phyloP scores from a whole-genome alignment of 2,329 filamentous ascomycete genomes.

The Cladosporium colombiae region DNA sequence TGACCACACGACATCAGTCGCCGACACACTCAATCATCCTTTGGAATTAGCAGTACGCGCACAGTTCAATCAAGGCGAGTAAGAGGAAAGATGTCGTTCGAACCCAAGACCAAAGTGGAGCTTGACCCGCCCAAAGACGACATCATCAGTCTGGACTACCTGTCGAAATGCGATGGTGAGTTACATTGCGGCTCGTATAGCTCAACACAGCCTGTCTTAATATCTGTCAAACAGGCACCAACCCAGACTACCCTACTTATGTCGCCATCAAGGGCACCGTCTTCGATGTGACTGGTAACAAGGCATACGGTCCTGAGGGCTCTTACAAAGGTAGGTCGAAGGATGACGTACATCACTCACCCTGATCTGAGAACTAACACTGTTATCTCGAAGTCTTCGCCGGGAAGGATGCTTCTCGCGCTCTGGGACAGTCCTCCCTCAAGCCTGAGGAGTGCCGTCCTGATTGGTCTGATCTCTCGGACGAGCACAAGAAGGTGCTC shows the following conservation, averaged over 20 bases:
- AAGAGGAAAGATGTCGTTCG: slow-evolving; percentile 52
- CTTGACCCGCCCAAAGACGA: slow-evolving; percentile 86
- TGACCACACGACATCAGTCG: slow-evolving; percentile 12
- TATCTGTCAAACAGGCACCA: slow-evolving; percentile 55
- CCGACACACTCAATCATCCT: not conserved
- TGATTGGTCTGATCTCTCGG: slow-evolving; percentile 79
- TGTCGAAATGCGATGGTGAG: slow-evolving; percentile 81
- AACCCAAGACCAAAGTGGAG: slow-evolving; percentile 73
- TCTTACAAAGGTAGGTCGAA: slow-evolving; percentile 74
- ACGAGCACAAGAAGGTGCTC: slow-evolving; percentile 81
- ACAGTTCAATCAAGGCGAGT: not conserved
- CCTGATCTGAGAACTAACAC: not conserved
- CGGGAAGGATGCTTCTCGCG: slow-evolving; percentile 93
- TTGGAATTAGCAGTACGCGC: not conserved
- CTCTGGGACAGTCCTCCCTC: slow-evolving; percentile 80
- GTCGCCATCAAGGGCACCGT: slow-evolving; percentile 77
- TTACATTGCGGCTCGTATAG: slow-evolving; percentile 19
- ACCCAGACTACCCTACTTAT: slow-evolving; percentile 61
- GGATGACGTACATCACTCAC: not conserved
- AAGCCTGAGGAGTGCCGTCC: slow-evolving; percentile 80
- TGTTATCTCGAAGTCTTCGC: slow-evolving; percentile 73
- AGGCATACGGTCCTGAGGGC: slow-evolving; percentile 78
- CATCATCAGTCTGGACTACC: slow-evolving; percentile 75
- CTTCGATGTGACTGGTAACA: slow-evolving; percentile 91
- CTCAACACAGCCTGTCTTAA: not conserved